Evolutionary conservation across 2,329 filamentous ascomycete species (phyloP), one percentile per base, ranked within the genome.

Genomic region (Acrodontium crateriforme): DNA sequence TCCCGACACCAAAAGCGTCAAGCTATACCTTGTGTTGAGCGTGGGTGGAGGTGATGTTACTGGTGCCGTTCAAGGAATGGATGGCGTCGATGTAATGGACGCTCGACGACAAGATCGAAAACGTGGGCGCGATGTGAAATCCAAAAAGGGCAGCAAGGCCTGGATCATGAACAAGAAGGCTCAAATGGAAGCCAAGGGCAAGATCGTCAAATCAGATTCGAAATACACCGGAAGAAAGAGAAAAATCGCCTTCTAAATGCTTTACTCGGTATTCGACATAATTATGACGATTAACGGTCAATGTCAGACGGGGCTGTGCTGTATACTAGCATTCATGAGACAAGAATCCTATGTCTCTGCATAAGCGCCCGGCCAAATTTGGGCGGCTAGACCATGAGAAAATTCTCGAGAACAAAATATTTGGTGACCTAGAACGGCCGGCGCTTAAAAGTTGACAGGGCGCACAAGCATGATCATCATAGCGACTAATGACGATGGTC

Each of bases 201-300:
- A 89, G 63, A 69, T 95, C 16, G 87, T 95, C 43, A 95, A 95
- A 64, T 62, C 74, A 1, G 83, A 69, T 31, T 92, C 81, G 28
- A 95, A 91, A 58, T 98, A 93, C 54, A 95, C 87, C 1, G 89
- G 87, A 16, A 67, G 89, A 45, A 93, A 84, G 62, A 71, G 89
- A 55, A 71, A 80, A 33, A 62, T 76, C 30, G 74, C 74, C 17
- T 93, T 92, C 53, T 93, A 62, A 56, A 20, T n/a, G n/a, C n/a
- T n/a, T n/a, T n/a, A n/a, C n/a, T n/a, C n/a, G n/a, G n/a, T n/a
- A n/a, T n/a, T n/a, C n/a, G n/a, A n/a, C n/a, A n/a, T n/a, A n/a
- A n/a, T n/a, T n/a, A n/a, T n/a, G n/a, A n/a, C n/a, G n/a, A n/a
- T n/a, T n/a, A n/a, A n/a, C n/a, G n/a, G n/a, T n/a, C n/a, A n/a